phyloP scores from a whole-genome alignment of 1,284 basidiomycete species.

The Ceratobasidium sp. region DNA sequence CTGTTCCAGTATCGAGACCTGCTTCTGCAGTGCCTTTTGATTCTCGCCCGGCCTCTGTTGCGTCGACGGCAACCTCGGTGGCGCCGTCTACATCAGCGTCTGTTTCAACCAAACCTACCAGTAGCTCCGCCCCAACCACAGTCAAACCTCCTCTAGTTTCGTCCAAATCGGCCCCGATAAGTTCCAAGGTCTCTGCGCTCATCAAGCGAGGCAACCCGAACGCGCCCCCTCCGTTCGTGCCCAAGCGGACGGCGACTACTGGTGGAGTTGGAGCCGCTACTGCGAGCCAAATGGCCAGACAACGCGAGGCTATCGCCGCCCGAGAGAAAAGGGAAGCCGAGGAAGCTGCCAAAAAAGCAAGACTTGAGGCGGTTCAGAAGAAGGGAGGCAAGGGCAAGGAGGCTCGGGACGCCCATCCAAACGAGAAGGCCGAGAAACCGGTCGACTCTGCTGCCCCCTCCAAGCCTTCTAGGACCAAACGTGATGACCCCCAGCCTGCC shows the following conservation, averaged over 20 bases:
- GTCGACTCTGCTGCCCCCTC: not conserved
- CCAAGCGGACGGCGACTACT: conserved; percentile 8
- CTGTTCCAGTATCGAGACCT: conserved; percentile 19
- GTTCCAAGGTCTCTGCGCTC: conserved; percentile 31
- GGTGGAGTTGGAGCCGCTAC: conserved; percentile 22
- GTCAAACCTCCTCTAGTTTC: conserved; percentile 15
- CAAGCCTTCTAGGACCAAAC: not conserved
- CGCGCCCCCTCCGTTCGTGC: conserved; percentile 29
- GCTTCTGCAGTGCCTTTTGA: conserved; percentile 1
- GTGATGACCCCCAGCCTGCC: not conserved
- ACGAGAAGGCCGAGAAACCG: not conserved
- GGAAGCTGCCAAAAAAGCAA: conserved; percentile 24
- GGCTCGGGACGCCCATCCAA: not conserved
- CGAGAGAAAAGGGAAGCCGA: conserved; percentile 26
- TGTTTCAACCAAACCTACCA: not conserved
- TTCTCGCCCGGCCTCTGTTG: conserved; percentile 24
- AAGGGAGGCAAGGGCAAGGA: conserved; percentile 1
- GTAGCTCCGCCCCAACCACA: not conserved
- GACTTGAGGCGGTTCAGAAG: not conserved
- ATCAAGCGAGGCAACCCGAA: conserved; percentile 29
- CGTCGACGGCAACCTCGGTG: conserved; percentile 5
- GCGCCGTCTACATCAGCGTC: not conserved
- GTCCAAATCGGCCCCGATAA: conserved; percentile 26
- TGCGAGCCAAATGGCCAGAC: conserved; percentile 31
- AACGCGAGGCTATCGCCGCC: conserved; percentile 30